A percentile compares a stretch with the other conserved stretches of the same genome.
phyloP scores from a whole-genome alignment of 495 filamentous ascomycete genomes.

The Penicillium maclennaniae region DNA sequence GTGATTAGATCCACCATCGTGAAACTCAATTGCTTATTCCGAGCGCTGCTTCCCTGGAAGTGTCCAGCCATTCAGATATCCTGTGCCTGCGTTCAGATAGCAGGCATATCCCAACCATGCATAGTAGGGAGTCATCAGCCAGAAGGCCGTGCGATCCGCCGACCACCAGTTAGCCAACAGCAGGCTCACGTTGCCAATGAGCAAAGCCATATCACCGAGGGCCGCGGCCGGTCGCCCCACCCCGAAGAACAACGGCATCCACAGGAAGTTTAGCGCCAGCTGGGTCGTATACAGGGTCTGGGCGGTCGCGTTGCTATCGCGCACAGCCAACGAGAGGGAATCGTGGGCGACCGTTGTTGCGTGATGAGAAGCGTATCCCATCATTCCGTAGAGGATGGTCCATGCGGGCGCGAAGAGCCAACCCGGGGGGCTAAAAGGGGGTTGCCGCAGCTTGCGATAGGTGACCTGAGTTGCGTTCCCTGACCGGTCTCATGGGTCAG shows the following conservation, averaged over 20 bases:
- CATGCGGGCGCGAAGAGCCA: slow-evolving; percentile 80
- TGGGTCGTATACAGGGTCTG: slow-evolving; percentile 77
- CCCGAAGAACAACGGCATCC: slow-evolving; percentile 93
- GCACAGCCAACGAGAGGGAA: slow-evolving; percentile 33
- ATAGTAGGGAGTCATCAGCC: slow-evolving; percentile 72
- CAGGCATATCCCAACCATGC: slow-evolving; percentile 76
- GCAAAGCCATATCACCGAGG: slow-evolving; percentile 66
- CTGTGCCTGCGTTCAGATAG: slow-evolving; percentile 20
- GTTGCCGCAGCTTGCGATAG: slow-evolving; percentile 70
- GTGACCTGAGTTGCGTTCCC: slow-evolving; percentile 55
- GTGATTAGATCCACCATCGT: background rate
- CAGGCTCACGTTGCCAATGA: slow-evolving; percentile 65
- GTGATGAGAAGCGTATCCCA: slow-evolving; percentile 85
- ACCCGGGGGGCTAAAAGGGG: slow-evolving; percentile 73
- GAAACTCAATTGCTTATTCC: slow-evolving; percentile 6
- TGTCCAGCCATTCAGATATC: slow-evolving; percentile 20
- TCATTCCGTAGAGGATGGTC: slow-evolving; percentile 80
- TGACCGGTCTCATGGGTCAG: slow-evolving; percentile 10
- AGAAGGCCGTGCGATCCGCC: slow-evolving; percentile 67
- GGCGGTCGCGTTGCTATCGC: slow-evolving; percentile 22
- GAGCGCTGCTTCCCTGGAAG: slow-evolving; percentile 11
- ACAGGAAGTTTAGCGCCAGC: slow-evolving; percentile 76
- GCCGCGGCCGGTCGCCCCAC: slow-evolving; percentile 66
- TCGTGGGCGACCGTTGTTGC: slow-evolving; percentile 52
- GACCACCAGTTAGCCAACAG: slow-evolving; percentile 70